Evolutionary conservation across 371 early-diverging fungal species (phyloP).

Genomic region (Massospora cicadina): DNA sequence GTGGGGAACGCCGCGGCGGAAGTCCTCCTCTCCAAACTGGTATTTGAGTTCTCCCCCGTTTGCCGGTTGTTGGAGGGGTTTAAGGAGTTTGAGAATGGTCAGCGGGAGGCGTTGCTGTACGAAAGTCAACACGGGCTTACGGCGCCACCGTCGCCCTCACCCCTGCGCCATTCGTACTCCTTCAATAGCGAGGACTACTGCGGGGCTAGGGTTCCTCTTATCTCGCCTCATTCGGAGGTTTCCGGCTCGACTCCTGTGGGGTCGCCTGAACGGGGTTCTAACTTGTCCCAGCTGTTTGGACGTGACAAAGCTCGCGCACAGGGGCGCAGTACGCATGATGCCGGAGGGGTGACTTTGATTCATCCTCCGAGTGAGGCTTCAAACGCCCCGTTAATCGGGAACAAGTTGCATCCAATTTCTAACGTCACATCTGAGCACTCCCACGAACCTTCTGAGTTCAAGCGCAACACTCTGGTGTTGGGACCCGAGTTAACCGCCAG

Average conservation of each 20-base stretch:
- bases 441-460: background rate
- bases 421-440: background rate
- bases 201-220: background rate
- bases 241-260: background rate
- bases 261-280: background rate
- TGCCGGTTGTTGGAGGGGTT: conserved; percentile 33
- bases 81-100: conserved; percentile 3
- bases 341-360: background rate
- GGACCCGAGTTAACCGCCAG: background rate
- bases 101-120: conserved; percentile 6
- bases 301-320: background rate
- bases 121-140: background rate
- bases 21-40: conserved; percentile 29
- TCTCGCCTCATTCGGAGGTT: background rate
- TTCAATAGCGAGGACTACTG: conserved; percentile 7
- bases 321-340: background rate
- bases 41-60: conserved; percentile 37
- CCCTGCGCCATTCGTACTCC: conserved; percentile 9
- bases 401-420: background rate
- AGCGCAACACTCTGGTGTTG: background rate
- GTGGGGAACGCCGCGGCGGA: conserved; percentile 31
- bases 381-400: background rate
- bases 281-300: conserved; percentile 6
- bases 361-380: background rate
- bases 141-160: conserved; percentile 10